Conservation (phyloP, 192 early-diverging fungal species). For the Backusella westeae region DNA sequence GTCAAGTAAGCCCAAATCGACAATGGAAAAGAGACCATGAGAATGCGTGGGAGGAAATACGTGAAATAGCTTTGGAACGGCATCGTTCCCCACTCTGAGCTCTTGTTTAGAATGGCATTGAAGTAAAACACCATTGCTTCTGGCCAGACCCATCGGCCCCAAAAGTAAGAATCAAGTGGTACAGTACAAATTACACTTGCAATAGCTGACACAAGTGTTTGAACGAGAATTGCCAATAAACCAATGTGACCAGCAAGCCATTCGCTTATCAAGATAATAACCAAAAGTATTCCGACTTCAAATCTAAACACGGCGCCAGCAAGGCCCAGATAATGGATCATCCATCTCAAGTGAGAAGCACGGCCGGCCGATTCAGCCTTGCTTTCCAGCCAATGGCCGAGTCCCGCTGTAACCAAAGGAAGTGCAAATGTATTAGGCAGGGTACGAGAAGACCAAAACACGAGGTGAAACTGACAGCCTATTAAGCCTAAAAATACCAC, state of each 20-base stretch:
- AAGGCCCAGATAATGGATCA: slow-evolving; percentile 45
- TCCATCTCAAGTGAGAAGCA: slow-evolving; percentile 27
- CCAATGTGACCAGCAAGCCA: slow-evolving; percentile 17
- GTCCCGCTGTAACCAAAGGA: slow-evolving; percentile 45
- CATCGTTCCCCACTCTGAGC: slow-evolving; percentile 65
- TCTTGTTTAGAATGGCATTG: slow-evolving; percentile 68
- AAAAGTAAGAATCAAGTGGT: slow-evolving; percentile 74
- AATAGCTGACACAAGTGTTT: slow-evolving; percentile 26
- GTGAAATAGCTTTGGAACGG: slow-evolving; percentile 78
- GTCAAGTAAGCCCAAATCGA: slow-evolving; percentile 43
- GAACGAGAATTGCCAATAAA: slow-evolving; percentile 17
- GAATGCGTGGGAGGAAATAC: slow-evolving; percentile 70
- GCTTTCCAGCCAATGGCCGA: slow-evolving; percentile 26
- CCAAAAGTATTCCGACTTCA: slow-evolving; percentile 46
- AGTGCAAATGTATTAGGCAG: slow-evolving; percentile 88
- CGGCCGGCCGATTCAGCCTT: neutral
- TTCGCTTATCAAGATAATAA: slow-evolving; percentile 40
- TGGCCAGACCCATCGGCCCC: slow-evolving; percentile 69
- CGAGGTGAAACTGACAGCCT: slow-evolving; percentile 80
- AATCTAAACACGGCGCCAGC: slow-evolving; percentile 53
- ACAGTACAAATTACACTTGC: slow-evolving; percentile 43
- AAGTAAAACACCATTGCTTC: slow-evolving; percentile 74
- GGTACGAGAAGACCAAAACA: slow-evolving; percentile 86
- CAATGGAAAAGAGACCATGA: slow-evolving; percentile 70
- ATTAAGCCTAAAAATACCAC: slow-evolving; percentile 52